Conservation (phyloP, 1,284 basidiomycete genomes). For the Cutaneotrichosporon sp. region DNA sequence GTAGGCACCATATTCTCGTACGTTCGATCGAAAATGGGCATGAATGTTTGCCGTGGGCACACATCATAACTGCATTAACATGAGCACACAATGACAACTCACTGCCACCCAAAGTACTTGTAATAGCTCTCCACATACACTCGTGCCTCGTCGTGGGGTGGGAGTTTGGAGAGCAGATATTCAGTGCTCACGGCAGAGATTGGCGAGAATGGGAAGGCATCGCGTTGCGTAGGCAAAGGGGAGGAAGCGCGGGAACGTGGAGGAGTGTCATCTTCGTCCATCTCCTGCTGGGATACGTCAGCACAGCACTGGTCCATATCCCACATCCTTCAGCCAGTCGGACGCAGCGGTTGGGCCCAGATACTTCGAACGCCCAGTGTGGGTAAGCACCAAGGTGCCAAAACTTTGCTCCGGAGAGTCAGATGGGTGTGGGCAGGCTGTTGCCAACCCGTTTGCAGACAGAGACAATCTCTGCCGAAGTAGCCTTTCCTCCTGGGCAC, state of each 20-base stretch:
- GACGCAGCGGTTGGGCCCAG: constrained; percentile 28
- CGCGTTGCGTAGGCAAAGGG: neutral
- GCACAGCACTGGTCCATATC: neutral
- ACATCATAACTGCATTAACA: constrained; percentile 20
- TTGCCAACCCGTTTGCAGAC: neutral
- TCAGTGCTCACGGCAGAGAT: neutral
- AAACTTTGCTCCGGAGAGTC: constrained; percentile 18
- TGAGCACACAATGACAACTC: constrained; percentile 4
- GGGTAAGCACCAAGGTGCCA: constrained; percentile 26
- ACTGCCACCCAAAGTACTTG: constrained; percentile 30
- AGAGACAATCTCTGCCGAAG: neutral
- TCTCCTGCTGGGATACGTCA: constrained; percentile 20
- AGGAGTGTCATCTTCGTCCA: constrained; percentile 2
- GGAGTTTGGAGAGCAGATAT: constrained; percentile 16
- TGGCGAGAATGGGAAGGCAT: neutral
- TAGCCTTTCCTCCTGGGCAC: no score
- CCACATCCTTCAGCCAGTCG: constrained; percentile 35
- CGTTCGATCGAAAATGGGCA: constrained; percentile 20
- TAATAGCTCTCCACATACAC: constrained; percentile 26
- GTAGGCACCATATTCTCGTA: constrained; percentile 6
- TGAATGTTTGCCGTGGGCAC: constrained; percentile 18
- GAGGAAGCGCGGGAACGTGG: neutral
- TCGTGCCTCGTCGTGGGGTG: constrained; percentile 22
- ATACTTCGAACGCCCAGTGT: constrained; percentile 24
- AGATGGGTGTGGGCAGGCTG: neutral